These are phyloP conservation scores for Tulasnella sp. DNA, from an alignment of 768 basidiomycete genomes.

Conservation along the genomic window DNA sequence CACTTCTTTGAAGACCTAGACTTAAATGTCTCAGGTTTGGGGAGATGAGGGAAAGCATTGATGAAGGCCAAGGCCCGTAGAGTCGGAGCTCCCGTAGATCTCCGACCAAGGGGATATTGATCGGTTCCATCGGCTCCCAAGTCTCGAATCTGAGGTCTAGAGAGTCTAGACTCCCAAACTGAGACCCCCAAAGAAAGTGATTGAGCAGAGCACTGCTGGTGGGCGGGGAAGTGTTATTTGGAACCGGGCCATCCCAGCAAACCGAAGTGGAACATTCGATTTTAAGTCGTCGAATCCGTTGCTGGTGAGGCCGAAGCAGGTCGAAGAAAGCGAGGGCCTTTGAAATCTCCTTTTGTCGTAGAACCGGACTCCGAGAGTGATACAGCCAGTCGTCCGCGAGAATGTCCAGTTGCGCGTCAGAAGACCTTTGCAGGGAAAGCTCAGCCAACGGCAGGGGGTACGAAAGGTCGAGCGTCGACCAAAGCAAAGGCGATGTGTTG, in stretches of 20 bases:
- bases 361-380: not conserved
- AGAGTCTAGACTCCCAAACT: not conserved
- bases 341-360: not conserved
- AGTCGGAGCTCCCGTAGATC: not conserved
- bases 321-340: not conserved
- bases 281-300: not conserved
- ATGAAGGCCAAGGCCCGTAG: not conserved
- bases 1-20: not conserved
- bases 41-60: not conserved
- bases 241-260: not conserved
- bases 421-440: not conserved
- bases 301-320: not conserved
- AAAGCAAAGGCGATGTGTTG: not conserved
- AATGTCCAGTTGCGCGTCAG: not conserved
- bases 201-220: not conserved
- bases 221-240: not conserved
- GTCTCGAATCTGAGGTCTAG: not conserved
- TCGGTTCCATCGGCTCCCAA: not conserved
- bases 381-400: not conserved
- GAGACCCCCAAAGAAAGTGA: not conserved
- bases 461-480: not conserved
- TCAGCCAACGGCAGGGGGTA: not conserved
- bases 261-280: not conserved
- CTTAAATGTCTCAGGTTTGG: not conserved
- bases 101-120: not conserved